A percentile compares a stretch with the other conserved stretches of the same genome.
phyloP scores from a whole-genome alignment of 768 basidiomycete genomes.

The Mycena rebaudengoi region DNA sequence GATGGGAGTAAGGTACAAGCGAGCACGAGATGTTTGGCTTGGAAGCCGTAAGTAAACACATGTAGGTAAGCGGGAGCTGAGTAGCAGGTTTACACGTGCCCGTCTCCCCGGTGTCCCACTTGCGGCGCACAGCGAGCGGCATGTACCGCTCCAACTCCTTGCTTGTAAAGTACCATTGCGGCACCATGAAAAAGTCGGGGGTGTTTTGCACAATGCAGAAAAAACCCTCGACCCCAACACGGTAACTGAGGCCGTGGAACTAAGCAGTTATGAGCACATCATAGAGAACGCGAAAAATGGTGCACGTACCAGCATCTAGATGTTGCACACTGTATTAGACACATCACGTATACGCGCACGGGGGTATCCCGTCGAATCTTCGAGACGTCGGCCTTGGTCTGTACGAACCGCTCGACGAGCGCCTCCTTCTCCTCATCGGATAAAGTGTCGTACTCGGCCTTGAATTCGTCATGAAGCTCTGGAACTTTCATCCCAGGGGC shows the following conservation, averaged over 20 bases:
- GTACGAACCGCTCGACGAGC: background rate
- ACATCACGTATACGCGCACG: background rate
- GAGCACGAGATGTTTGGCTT: too few species aligned
- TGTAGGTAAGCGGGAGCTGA: too few species aligned
- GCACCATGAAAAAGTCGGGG: background rate
- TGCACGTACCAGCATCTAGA: background rate
- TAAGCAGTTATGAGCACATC: background rate
- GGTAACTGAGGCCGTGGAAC: background rate
- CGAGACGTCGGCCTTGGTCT: background rate
- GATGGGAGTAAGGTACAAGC: too few species aligned
- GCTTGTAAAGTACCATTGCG: constrained; percentile 2
- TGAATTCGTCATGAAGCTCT: background rate
- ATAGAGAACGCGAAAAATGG: too few species aligned
- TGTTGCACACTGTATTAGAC: background rate
- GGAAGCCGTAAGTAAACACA: too few species aligned
- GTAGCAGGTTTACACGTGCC: too few species aligned
- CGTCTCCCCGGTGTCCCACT: background rate
- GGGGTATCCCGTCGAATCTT: background rate
- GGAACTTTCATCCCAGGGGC: background rate
- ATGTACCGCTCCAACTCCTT: background rate
- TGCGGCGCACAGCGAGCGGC: background rate
- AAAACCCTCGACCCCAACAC: background rate
- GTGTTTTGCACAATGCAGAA: constrained; percentile 1
- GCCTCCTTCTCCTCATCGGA: background rate
- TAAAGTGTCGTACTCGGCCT: background rate